A percentile compares a stretch with the other conserved stretches of the same genome.
phyloP scores from a whole-genome alignment of 176 grass and related monocot genomes.

The Chloris gayana region DNA sequence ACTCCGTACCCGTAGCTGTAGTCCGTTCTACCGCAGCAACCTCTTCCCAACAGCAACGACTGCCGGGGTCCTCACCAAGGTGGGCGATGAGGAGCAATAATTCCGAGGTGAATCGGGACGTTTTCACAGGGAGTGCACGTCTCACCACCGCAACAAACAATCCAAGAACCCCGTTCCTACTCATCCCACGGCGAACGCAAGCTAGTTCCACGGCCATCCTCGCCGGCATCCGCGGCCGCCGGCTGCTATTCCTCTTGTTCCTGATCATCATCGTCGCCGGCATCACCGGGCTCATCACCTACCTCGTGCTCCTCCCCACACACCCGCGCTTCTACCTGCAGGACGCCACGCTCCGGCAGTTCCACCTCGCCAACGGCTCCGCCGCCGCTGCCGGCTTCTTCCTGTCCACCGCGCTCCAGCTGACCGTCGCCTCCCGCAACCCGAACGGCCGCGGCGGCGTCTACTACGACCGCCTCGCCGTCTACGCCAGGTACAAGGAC shows the following conservation, averaged over 20 bases:
- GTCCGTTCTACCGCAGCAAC: too few relatives aligned
- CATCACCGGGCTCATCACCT: conserved; percentile 64
- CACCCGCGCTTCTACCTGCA: not conserved
- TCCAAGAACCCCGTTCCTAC: too few relatives aligned
- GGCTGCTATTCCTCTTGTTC: conserved; percentile 11
- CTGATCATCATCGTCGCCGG: conserved; percentile 19
- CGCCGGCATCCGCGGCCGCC: not conserved
- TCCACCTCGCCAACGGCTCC: not conserved
- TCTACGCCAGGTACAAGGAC: not conserved
- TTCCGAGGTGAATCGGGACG: too few relatives aligned
- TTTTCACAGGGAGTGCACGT: too few relatives aligned
- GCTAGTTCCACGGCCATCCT: conserved; percentile 37
- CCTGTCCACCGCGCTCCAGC: not conserved
- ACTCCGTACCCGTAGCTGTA: too few relatives aligned
- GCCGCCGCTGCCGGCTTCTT: not conserved
- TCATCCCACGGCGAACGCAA: too few relatives aligned
- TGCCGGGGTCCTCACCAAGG: too few relatives aligned
- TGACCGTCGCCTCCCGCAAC: not conserved
- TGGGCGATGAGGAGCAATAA: too few relatives aligned
- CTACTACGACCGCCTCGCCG: not conserved
- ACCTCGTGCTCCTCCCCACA: conserved; percentile 34
- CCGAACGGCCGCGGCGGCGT: not conserved
- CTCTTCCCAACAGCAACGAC: too few relatives aligned
- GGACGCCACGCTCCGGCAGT: conserved; percentile 38
- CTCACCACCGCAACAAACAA: too few relatives aligned